Percentiles rank a stretch among this genome's conserved stretches.
phyloP scores from a whole-genome alignment of 176 grass and related monocot species.

The Musa schizocarpa region DNA sequence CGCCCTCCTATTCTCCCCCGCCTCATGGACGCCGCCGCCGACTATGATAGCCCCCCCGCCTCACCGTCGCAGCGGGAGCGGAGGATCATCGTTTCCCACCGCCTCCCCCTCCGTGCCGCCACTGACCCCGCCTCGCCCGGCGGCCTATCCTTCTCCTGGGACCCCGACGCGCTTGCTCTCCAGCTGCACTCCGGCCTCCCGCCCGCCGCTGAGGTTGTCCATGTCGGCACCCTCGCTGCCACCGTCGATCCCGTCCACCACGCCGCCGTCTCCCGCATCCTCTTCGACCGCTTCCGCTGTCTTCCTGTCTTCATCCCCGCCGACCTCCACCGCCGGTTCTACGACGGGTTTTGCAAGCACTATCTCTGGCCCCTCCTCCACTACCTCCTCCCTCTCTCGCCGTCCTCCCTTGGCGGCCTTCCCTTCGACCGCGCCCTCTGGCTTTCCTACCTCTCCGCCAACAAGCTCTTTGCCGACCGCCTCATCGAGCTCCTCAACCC shows the following conservation, averaged over 20 bases:
- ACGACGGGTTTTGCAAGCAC: conserved; percentile 56
- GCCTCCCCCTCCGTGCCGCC: background rate
- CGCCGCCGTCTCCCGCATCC: conserved; percentile 21
- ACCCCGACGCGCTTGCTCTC: conserved; percentile 33
- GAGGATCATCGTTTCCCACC: conserved; percentile 5
- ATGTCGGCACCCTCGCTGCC: conserved; percentile 39
- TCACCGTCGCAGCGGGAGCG: conserved; percentile 3
- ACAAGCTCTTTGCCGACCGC: conserved; percentile 40
- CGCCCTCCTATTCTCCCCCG: background rate
- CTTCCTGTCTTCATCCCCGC: conserved; percentile 32
- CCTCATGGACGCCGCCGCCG: background rate
- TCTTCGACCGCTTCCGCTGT: conserved; percentile 31
- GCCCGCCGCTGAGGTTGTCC: conserved; percentile 25
- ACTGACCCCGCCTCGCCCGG: background rate
- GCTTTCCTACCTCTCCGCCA: conserved; percentile 38
- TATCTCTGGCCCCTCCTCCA: conserved; percentile 42
- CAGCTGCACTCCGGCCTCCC: conserved; percentile 39
- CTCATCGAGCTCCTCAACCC: conserved; percentile 37
- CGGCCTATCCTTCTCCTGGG: conserved; percentile 33
- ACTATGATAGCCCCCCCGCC: background rate
- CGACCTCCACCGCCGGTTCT: conserved; percentile 42
- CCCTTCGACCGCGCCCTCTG: conserved; percentile 30
- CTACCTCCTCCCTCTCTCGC: conserved; percentile 33
- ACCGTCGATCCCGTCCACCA: background rate
- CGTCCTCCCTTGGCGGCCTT: conserved; percentile 15